Evolutionary conservation across 2,329 filamentous ascomycete species (phyloP), one percentile per base, ranked within the genome.

Genomic region (Parastagonospora nodorum): DNA sequence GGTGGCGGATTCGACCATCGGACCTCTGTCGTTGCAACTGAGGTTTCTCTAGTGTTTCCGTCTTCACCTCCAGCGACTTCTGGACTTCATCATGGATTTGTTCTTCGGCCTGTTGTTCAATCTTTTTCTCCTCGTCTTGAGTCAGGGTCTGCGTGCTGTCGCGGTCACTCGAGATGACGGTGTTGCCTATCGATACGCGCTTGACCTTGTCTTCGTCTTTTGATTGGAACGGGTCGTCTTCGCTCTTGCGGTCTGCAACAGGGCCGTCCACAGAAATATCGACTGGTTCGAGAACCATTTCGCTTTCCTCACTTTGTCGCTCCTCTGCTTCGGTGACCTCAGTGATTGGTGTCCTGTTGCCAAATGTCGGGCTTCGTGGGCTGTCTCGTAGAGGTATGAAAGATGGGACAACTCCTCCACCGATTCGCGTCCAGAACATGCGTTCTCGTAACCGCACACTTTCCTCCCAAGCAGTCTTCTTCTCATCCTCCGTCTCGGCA

Each of bases 351-450:
- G 42, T 42, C n/a, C 45, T 53, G 36, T 62, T 60, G 8, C 61
- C 55, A 46, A 71, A 71, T 4, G 62, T 68, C 27, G 62, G 67
- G 49, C 70, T 74, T 12, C 60, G 61, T n/a, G 69, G 66, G 35
- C 67, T 61, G 38, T 69, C 61, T 58, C 73, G 55, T 38, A 66
- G 55, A 8, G 64, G 63, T 35, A 77, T 58, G 43, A 78, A 78
- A 10, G 83, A 79, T 1, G 93, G 94, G 10, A 97, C 77, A 2
- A 99, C 91, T 11, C 94, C 94, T 27, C 92, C 94, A 24, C 93
- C 93, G 45, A 99, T 85, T 48, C 94, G 84, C 43, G 90, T 86
- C 94, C 94, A 99, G 71, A 99, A 99, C 89, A 99, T 96, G 62
- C 93, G 87, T 72, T 99, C 94, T 43, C 94, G 83, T 41, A 97